A percentile compares a stretch with the other conserved stretches of the same genome.
Evolutionary conservation across 441 rosid genomes (phyloP).

Genomic region (Pelargonium myrrhifolium): DNA sequence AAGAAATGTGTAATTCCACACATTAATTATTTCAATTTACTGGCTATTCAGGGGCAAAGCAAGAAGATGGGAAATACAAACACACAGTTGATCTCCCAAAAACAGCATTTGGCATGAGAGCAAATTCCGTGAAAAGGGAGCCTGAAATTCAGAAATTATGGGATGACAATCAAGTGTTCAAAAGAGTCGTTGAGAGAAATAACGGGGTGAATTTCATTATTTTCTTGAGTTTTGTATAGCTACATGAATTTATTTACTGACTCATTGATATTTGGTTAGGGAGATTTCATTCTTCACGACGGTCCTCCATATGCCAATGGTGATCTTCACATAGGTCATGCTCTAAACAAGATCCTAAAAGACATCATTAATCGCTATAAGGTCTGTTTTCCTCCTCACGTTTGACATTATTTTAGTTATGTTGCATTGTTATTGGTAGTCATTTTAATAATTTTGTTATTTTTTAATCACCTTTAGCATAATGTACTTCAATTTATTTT

Average conservation of each 20-base stretch:
- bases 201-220: slow-evolving; percentile 54
- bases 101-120: slow-evolving; percentile 86
- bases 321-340: slow-evolving; percentile 91
- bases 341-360: slow-evolving; percentile 90
- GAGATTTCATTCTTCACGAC: slow-evolving; percentile 83
- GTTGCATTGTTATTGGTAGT: slow-evolving; percentile 7
- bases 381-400: slow-evolving; percentile 34
- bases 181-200: slow-evolving; percentile 63
- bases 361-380: slow-evolving; percentile 93
- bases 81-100: slow-evolving; percentile 86
- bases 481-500: too few species aligned
- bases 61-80: slow-evolving; percentile 86
- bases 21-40: slow-evolving; percentile 10
- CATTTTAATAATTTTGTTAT: neutral
- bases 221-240: slow-evolving; percentile 7
- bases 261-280: slow-evolving; percentile 40
- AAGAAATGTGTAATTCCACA: neutral
- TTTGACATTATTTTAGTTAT: slow-evolving; percentile 12
- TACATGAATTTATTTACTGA: slow-evolving; percentile 27
- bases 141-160: slow-evolving; percentile 90
- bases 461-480: too few species aligned
- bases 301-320: slow-evolving; percentile 99
- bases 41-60: slow-evolving; percentile 55
- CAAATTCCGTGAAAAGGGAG: slow-evolving; percentile 77
- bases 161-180: slow-evolving; percentile 82